These are phyloP conservation scores for Capronia americana DNA, from an alignment of 2,329 filamentous ascomycete species.

Conservation along the genomic window DNA sequence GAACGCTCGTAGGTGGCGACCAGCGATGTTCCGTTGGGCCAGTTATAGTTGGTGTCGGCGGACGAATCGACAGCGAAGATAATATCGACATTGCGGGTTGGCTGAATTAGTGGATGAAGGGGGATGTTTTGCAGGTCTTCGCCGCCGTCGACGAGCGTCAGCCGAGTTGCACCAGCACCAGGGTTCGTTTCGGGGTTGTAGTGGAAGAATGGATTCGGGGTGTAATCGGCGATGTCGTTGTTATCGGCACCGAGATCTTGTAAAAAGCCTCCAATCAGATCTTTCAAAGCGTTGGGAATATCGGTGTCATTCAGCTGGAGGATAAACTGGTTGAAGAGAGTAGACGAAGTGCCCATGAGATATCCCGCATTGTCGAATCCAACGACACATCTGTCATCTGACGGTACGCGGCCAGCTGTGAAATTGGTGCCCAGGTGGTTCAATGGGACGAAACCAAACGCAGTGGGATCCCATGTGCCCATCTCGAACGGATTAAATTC, in stretches of 20 bases:
- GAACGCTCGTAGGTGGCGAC: slow-evolving; percentile 76
- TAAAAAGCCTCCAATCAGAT: slow-evolving; percentile 48
- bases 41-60: slow-evolving; percentile 71
- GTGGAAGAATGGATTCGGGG: slow-evolving; percentile 76
- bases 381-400: slow-evolving; percentile 67
- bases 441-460: slow-evolving; percentile 73
- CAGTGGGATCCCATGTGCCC: slow-evolving; percentile 75
- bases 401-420: slow-evolving; percentile 63
- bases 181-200: slow-evolving; percentile 67
- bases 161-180: slow-evolving; percentile 58
- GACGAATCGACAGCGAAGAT: slow-evolving; percentile 82
- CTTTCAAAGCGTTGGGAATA: slow-evolving; percentile 60
- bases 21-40: slow-evolving; percentile 79
- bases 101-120: slow-evolving; percentile 77
- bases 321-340: slow-evolving; percentile 81
- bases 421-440: slow-evolving; percentile 77
- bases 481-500: slow-evolving; percentile 82
- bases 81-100: slow-evolving; percentile 73
- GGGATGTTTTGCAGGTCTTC: slow-evolving; percentile 81
- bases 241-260: slow-evolving; percentile 65
- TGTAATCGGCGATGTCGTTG: slow-evolving; percentile 76
- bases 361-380: slow-evolving; percentile 85
- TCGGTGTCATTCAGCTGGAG: slow-evolving; percentile 65
- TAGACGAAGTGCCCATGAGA: slow-evolving; percentile 84
- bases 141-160: slow-evolving; percentile 80